Base-by-base conservation (phyloP, 2,329 filamentous ascomycete species). In the Capronia americana region DNA sequence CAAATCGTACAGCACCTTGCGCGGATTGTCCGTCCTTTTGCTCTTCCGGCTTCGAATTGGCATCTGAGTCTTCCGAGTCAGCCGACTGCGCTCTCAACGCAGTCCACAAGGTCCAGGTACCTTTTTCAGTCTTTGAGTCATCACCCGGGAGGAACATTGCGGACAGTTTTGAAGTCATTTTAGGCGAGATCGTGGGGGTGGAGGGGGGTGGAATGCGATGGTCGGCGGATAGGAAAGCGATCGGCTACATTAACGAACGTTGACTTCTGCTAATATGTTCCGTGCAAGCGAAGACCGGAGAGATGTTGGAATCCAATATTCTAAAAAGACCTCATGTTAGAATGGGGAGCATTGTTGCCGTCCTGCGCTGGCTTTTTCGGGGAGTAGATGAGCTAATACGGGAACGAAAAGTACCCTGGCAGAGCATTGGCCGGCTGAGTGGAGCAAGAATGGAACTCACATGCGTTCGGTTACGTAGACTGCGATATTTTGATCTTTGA, bases 1-100 rank as follows among this genome's bases (percentile, higher is more conserved):
- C 88, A 77, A 93, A 93, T 65, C 90, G 89, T 62, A 93, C 90
- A 65, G 86, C 82, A 48, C 80, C 77, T 56, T 66, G 54, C n/a
- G 59, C 41, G 14, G 64, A 56, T 55, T 74, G 70, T 46, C 54
- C 26, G 24, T 63, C 46, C 6, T 65, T 57, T 57, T 32, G 24
- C 26, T 30, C 63, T 26, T 61, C 56, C 55, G 74, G 75, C 50
- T 75, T 75, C 50, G 73, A 61, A 70, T 73, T 76, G 56, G 71
- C 68, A 70, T 75, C 76, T 71, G 71, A 65, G 54, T 14, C 34
- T 14, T 51, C 59, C 41, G 44, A 23, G 63, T 68, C 66, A 68
- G 60, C 55, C 26, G 7, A 23, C 26, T 30, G 50, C 20, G 51
- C 26, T 53, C 56, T 57, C 41, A 26, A 8, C 20, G 26, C 28